Conservation (phyloP, 345 rosid genomes). For the Citrus hindsii region DNA sequence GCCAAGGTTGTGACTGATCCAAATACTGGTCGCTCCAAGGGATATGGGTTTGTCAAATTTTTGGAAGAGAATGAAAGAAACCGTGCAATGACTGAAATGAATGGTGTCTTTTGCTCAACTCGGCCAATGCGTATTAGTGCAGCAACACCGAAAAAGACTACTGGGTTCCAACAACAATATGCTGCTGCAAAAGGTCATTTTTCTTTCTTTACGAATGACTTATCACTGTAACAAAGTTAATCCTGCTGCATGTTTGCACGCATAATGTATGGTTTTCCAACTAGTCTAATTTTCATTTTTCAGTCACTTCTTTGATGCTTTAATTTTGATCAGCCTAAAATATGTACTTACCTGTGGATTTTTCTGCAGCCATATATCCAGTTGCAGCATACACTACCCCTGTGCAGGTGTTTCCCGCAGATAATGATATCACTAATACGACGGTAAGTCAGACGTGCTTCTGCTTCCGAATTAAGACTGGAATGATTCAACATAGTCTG, state of each 20-base stretch:
- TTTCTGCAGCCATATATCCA: constrained; percentile 58
- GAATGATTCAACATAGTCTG: neutral
- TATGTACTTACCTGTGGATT: constrained; percentile 12
- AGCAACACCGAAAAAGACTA: constrained; percentile 79
- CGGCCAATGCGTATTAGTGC: constrained; percentile 94
- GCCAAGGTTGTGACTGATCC: constrained; percentile 99
- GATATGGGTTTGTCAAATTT: constrained; percentile 95
- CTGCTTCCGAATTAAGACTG: neutral
- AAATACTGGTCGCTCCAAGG: constrained; percentile 93
- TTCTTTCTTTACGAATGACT: neutral
- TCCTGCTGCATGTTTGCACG: neutral
- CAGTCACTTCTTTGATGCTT: neutral
- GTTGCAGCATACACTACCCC: constrained; percentile 60
- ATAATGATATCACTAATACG: constrained; percentile 70
- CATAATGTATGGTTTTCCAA: neutral
- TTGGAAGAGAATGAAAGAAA: constrained; percentile 88
- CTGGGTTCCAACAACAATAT: constrained; percentile 66
- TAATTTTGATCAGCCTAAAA: neutral
- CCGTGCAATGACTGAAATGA: constrained; percentile 93
- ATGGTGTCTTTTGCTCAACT: constrained; percentile 86
- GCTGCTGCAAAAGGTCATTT: constrained; percentile 52
- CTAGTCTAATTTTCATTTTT: neutral
- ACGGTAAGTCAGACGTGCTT: constrained; percentile 51
- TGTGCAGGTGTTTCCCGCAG: constrained; percentile 57
- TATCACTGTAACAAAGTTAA: neutral